These are phyloP conservation scores for Rhodosporidiobolus sp. DNA, from an alignment of 768 basidiomycete genomes.

Conservation along the genomic window DNA sequence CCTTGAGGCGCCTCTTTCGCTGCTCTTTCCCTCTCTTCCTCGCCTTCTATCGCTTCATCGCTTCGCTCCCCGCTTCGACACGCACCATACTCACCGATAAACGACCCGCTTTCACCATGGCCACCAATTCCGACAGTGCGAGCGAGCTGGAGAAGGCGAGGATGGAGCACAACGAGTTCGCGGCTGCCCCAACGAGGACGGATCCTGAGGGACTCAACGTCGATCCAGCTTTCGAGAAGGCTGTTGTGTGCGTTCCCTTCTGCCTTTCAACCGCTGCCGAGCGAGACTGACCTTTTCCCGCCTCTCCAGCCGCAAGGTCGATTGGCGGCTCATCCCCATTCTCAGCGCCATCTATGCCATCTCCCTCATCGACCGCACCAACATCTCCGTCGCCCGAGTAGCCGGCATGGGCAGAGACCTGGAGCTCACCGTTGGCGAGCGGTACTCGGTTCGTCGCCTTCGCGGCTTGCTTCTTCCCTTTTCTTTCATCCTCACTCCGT, in stretches of 20 bases:
- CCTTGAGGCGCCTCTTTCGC: too few species aligned
- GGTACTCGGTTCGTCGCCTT: conserved; percentile 44
- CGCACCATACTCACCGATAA: background rate
- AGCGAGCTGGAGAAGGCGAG: conserved; percentile 11
- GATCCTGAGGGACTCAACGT: background rate
- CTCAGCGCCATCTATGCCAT: conserved; percentile 31
- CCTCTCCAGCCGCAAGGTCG: conserved; percentile 24
- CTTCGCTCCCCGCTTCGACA: background rate
- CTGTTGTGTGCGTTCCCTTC: background rate
- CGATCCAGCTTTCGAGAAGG: background rate
- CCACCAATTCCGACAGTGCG: background rate
- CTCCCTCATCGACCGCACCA: conserved; percentile 35
- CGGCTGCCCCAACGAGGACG: background rate
- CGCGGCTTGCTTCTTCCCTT: background rate
- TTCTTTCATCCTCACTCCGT: background rate
- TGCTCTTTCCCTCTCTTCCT: background rate
- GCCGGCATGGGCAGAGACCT: conserved; percentile 42
- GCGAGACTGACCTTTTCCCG: too few species aligned
- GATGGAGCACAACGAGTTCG: conserved; percentile 18
- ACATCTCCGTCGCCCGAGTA: conserved; percentile 34
- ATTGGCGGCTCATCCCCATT: conserved; percentile 27
- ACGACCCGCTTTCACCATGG: background rate
- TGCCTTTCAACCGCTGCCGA: background rate
- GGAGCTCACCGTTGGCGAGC: conserved; percentile 44
- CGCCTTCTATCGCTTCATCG: background rate